Evolutionary conservation across 768 basidiomycete species (phyloP), one percentile per base, ranked within the genome.

Genomic region (Amyloporia xantha): DNA sequence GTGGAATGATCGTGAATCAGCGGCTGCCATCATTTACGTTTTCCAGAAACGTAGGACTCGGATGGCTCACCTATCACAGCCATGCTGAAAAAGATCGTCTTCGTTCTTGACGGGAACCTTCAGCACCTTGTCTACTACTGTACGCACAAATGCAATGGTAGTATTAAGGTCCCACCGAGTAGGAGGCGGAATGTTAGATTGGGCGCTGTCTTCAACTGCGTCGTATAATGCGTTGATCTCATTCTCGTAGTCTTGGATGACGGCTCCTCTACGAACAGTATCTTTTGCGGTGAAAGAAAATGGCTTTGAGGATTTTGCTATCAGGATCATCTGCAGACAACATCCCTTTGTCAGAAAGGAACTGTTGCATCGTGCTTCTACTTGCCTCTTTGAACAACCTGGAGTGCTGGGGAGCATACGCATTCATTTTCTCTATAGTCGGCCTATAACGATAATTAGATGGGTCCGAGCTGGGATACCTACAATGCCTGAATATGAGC

Each of bases 161-260:
- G 53, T 51, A 1, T 49, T 50, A 1, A 50, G 23, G 4, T 58
- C 56, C 65, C 68, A 71, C 6, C 51, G 41, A 0, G 44, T 24
- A 5, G 73, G 66, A 38, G 52, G 39, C 1, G 54, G 50, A n/a
- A 69, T 51, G 26, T 63, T 64, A 2, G 59, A 59, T 21, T 68
- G 60, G 1, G 71, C 59, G 1, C 60, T 60, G 30, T 68, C 59
- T 27, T 70, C 67, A 11, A 70, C 57, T 1, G 52, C 44, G 3
- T 59, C 54, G 49, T 75, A 75, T 10, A 68, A 30, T 1, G 59
- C 61, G 27, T 71, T 58, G 47, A 75, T 75, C 50, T 77, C 76
- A 0, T 56, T 48, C 5, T 61, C 62, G 51, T 77, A 76, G 1
- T 49, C 56, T 1, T 52, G 37, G 25, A 71, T 48, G 26, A 62